Base-by-base conservation (phyloP, 148 eudicot genomes). In the Vaccinium corymbosum region DNA sequence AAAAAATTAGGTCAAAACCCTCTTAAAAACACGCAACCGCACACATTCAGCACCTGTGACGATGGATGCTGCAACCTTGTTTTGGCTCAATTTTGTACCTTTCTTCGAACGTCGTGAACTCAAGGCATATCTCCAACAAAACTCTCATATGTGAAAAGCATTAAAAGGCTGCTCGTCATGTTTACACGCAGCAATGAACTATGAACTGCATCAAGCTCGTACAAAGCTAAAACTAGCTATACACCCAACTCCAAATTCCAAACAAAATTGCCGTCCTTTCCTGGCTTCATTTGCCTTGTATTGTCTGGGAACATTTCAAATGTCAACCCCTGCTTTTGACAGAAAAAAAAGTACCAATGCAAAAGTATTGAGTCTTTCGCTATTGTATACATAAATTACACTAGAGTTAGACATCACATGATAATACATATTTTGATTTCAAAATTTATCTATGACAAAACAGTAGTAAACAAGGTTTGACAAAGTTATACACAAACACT, bases 41-140 rank as follows among this genome's bases (percentile, higher is more conserved):
- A 32, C 2, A 32, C 35, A 2, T 32, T 32, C 35, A 32, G 35
- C 35, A 32, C 35, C 0, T 32, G 35, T 32, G 35, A 32, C 35
- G 3, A 32, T 32, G 35, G 35, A 32, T 32, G 35, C 35, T 32
- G 2, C 35, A 32, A 32, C 35, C 35, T 32, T 32, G 35, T 32
- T 32, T 32, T 32, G 35, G 35, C 35, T 32, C 35, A 32, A 32
- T 32, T 32, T 32, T 32, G 35, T 32, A 32, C 35, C 35, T 32
- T 32, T 32, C 35, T 32, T 32, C 32, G 32, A 29, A 29, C 1
- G 32, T 94, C 98, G 75, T 87, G 46, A 42, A 93, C 76, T 92
- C 95, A 78, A 70, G 82, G 46, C 46, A 4, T 5, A 42, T 42
- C 6, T 42, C 46, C 6, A 25, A 29, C 57, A 81, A 51, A 81